A percentile compares a stretch with the other conserved stretches of the same genome.
These are phyloP conservation scores for Phlegmacium glaucopus DNA, from an alignment of 768 basidiomycete genomes.

Conservation along the genomic window DNA sequence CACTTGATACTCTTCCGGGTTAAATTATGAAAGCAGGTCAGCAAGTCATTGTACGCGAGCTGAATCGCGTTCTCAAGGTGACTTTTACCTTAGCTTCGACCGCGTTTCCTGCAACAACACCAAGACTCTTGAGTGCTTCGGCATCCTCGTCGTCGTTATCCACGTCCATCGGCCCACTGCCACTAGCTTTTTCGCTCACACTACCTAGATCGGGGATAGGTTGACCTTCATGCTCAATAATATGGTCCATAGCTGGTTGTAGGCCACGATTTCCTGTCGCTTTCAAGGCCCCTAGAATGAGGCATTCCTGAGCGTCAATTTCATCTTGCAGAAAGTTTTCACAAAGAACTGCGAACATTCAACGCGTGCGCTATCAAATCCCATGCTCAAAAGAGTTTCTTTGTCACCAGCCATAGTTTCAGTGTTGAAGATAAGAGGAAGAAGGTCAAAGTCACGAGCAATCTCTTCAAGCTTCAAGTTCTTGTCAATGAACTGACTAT, in stretches of 20 bases:
- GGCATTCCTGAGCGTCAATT: constrained; percentile 8
- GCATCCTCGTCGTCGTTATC: constrained; percentile 78
- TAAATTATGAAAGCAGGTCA: not conserved
- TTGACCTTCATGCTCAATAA: constrained; percentile 77
- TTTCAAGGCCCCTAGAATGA: constrained; percentile 74
- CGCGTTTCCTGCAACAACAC: constrained; percentile 35
- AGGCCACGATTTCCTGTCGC: constrained; percentile 82
- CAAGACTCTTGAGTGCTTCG: constrained; percentile 53
- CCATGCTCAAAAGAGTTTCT: constrained; percentile 79
- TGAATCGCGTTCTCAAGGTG: too few relatives aligned
- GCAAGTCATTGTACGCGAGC: constrained; percentile 5
- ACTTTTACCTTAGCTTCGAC: constrained; percentile 61
- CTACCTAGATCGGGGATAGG: constrained; percentile 63
- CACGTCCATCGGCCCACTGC: constrained; percentile 40
- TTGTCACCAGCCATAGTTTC: constrained; percentile 53
- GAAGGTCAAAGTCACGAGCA: too few relatives aligned
- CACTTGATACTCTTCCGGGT: constrained; percentile 78
- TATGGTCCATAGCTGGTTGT: constrained; percentile 88
- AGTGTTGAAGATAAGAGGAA: not conserved
- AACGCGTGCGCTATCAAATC: constrained; percentile 79
- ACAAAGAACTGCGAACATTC: constrained; percentile 58
- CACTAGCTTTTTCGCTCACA: constrained; percentile 32
- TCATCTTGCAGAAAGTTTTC: constrained; percentile 1
- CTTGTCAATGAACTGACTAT: too few relatives aligned
- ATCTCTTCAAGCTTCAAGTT: too few relatives aligned